Conservation (phyloP, 345 rosid species). For the Aurinia saxatilis region DNA sequence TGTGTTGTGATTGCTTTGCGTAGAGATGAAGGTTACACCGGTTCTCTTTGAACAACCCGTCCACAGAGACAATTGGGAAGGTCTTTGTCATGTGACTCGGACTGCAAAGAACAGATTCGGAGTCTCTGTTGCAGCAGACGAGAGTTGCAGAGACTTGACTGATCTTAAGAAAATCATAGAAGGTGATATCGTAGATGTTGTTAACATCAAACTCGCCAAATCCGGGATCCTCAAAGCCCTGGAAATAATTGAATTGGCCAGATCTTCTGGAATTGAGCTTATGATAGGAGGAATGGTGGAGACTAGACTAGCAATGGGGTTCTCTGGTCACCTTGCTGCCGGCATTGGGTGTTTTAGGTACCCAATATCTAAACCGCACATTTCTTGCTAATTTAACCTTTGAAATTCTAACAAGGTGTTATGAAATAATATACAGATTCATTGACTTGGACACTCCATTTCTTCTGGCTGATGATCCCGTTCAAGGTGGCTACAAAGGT, state of each 20-base stretch:
- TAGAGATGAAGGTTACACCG: conserved; percentile 86
- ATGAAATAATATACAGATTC: conserved; percentile 37
- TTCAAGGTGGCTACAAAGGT: conserved; percentile 84
- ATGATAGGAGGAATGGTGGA: conserved; percentile 99
- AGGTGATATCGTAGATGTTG: conserved; percentile 54
- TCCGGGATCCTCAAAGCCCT: conserved; percentile 72
- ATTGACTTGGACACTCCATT: conserved; percentile 89
- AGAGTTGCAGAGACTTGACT: conserved; percentile 68
- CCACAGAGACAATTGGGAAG: conserved; percentile 93
- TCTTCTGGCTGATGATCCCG: conserved; percentile 85
- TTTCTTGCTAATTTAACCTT: background rate
- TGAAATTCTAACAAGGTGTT: background rate
- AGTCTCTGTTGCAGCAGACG: conserved; percentile 90
- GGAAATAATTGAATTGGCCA: conserved; percentile 64
- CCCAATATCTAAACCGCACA: background rate
- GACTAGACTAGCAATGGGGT: conserved; percentile 91
- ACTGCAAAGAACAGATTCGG: conserved; percentile 57
- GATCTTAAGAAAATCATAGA: conserved; percentile 65
- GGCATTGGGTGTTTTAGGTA: conserved; percentile 85
- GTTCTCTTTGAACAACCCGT: conserved; percentile 92
- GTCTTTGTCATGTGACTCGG: conserved; percentile 65
- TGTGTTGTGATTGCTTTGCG: conserved; percentile 10
- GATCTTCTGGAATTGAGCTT: conserved; percentile 54
- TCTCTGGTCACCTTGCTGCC: conserved; percentile 91
- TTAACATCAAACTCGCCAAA: conserved; percentile 90